Base-by-base conservation (phyloP, 75 land plant species). In the Cupressus sempervirens region DNA sequence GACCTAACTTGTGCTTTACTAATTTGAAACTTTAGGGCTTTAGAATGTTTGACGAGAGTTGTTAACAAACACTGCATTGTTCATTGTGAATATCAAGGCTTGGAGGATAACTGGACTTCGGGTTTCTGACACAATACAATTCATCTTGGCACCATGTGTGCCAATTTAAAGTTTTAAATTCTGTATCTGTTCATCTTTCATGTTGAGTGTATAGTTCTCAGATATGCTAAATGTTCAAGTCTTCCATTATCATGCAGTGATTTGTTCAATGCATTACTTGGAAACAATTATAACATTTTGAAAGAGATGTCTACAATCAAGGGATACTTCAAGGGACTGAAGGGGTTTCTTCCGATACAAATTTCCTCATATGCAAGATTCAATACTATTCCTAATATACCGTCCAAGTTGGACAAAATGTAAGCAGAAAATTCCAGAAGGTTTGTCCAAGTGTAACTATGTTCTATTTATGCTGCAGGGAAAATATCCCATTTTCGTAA, bases 101-200 rank as follows among this genome's bases (percentile, higher is more conserved):
- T 38, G 18, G 81, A 79, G 50, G 80, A 77, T 11, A n/a, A 16
- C 46, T 79, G 48, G 29, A 45, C 45, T 45, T 30, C 26, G n/a
- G 48, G 81, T 79, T 79, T 79, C 81, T 79, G 50, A 79, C 43
- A 23, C 23, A 79, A 43, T 45, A 79, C 30, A n/a, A 26, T 79
- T 76, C 74, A 29, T 70, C 35, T 32, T 70, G 32, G 11, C 74
- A 32, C 36, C 32, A 26, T 70, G 32, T 70, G 32, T 70, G 74
- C 74, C 32, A 32, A 9, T 70, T 26, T 70, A 29, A 70, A 10
- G 30, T 30, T 70, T n/a, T 70, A 30, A 6, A 68, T 68, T 68
- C 29, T 68, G 72, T 70, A 10, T 29, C 35, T 70, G 14, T 30
- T 30, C 34, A 32, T 70, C 72, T n/a, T 68, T 70, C 35, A 12